Base-by-base conservation (phyloP, 306 rosid genomes). In the Arachis hypogaea region DNA sequence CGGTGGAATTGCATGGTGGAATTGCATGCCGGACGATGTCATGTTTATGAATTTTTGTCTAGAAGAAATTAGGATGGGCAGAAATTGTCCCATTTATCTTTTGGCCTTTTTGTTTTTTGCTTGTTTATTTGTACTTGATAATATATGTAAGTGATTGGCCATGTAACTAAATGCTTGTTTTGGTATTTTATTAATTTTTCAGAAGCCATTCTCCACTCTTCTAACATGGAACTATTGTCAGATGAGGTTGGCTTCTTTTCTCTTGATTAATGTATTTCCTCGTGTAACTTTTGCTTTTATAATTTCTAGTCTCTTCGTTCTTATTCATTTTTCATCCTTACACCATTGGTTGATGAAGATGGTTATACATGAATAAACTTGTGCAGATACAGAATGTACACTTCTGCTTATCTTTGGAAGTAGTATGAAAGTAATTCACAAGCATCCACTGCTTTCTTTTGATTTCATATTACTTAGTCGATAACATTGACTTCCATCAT, bases 171-270 rank as follows among this genome's bases (percentile, higher is more conserved):
- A 28, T 79, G 63, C 55, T 74, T 66, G 36, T 52, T 64, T 22
- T 46, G 41, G 40, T 67, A 74, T 42, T 63, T 59, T 59, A 18
- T 59, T 67, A 77, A 78, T 63, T 71, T 80, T 82, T 88, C 90
- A 89, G 93, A 85, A 78, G 22, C 77, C 55, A 77, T 81, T 86
- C 91, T 81, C 9, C 87, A 86, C 86, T 80, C 93, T 81, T 82
- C 86, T 44, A 78, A 81, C 78, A 90, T 87, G 95, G 94, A 89
- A 64, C 73, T 91, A 61, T 72, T 88, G 65, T 65, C 93, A n/a
- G 91, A 94, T 83, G 92, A 92, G 99, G 97, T 94, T 82, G 76
- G 84, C 70, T 70, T 73, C 58, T 70, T 69, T 64, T 81, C 42
- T 8, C 64, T 71, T 56, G 28, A 58, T 56, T 49, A 38, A 60